A percentile compares a stretch with the other conserved stretches of the same genome.
phyloP scores from a whole-genome alignment of 306 rosid genomes.

The Inga oerstediana region DNA sequence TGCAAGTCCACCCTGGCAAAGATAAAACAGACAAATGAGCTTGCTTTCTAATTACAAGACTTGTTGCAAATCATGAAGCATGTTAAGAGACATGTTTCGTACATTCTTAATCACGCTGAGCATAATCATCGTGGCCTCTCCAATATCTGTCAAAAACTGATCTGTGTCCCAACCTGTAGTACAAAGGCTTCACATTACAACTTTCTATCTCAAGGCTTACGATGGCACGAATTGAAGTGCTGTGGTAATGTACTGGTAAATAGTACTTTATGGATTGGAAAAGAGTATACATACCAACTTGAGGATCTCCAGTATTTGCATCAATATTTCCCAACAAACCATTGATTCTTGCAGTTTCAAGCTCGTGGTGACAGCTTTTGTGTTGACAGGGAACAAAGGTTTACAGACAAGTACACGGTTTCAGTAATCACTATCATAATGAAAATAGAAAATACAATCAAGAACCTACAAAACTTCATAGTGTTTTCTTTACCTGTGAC shows the following conservation, averaged over 20 bases:
- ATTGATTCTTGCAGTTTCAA: conserved; percentile 94
- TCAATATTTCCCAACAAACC: conserved; percentile 89
- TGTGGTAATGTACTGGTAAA: background rate
- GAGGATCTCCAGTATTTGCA: conserved; percentile 98
- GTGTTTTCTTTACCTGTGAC: conserved; percentile 74
- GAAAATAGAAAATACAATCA: conserved; percentile 23
- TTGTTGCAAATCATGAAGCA: conserved; percentile 8
- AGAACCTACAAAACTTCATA: background rate
- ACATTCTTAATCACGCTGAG: conserved; percentile 81
- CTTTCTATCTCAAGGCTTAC: conserved; percentile 3
- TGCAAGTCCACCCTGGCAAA: conserved; percentile 78
- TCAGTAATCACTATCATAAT: conserved; percentile 21
- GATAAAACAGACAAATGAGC: conserved; percentile 6
- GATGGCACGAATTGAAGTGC: background rate
- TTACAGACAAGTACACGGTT: conserved; percentile 16
- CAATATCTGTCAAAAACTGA: conserved; percentile 87
- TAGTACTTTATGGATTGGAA: background rate
- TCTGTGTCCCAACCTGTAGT: conserved; percentile 96
- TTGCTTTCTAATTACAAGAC: background rate
- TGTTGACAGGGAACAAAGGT: conserved; percentile 7
- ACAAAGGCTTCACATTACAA: conserved; percentile 29
- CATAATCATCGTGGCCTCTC: conserved; percentile 90
- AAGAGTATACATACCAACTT: conserved; percentile 61
- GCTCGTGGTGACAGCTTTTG: conserved; percentile 89
- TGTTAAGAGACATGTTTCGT: conserved; percentile 26